These are phyloP conservation scores for Corymbia maculata DNA, from an alignment of 345 rosid genomes.

Conservation along the genomic window DNA sequence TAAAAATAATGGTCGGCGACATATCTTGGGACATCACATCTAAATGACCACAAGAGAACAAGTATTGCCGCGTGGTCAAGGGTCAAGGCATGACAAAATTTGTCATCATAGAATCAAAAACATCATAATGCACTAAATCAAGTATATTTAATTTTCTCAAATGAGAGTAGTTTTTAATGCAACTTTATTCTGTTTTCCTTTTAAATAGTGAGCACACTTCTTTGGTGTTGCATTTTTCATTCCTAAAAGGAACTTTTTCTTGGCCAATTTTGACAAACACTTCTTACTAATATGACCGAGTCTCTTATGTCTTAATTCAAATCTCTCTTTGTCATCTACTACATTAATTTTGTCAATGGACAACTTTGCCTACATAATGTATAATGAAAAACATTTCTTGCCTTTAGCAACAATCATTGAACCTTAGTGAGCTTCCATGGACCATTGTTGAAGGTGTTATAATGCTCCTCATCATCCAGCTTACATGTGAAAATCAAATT, in stretches of 20 bases:
- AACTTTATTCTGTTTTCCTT: neutral
- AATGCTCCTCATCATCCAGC: neutral
- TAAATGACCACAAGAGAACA: no score
- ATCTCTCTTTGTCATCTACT: neutral
- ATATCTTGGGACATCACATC: no score
- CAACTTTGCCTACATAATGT: neutral
- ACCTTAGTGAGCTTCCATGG: neutral
- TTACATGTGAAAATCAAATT: neutral
- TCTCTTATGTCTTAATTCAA: neutral
- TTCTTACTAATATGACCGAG: neutral
- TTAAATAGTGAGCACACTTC: neutral
- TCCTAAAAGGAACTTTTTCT: neutral
- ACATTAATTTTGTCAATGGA: neutral
- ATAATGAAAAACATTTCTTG: no score
- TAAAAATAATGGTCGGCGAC: no score
- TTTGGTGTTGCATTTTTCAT: neutral
- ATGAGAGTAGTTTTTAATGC: neutral
- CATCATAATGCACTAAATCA: neutral
- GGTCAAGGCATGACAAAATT: no score
- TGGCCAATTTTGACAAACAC: neutral
- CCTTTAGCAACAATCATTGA: neutral
- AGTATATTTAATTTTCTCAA: no score
- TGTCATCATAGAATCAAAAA: no score
- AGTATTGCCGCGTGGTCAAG: no score
- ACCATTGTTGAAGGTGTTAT: neutral